Conservation (phyloP, 225 moss, liverwort and hornwort species). For the Pleurozium schreberi region DNA sequence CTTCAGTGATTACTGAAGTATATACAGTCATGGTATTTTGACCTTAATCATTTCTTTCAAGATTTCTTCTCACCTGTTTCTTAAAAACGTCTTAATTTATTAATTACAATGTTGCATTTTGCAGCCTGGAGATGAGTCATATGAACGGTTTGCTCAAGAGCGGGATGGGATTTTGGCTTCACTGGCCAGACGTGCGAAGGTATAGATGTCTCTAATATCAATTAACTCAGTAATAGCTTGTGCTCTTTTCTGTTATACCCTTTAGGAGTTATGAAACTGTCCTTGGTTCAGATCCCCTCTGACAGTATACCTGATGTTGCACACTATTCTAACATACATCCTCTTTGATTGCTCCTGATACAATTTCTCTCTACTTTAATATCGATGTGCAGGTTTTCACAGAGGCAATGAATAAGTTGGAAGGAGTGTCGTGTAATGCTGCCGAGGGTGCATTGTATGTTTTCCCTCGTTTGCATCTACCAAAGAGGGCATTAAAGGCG, state of each 20-base stretch:
- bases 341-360: neutral
- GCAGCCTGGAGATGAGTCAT: conserved; percentile 72
- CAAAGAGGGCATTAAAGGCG: conserved; percentile 52
- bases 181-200: conserved; percentile 80
- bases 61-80: neutral
- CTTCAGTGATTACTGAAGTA: neutral
- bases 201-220: neutral
- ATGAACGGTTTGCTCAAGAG: conserved; percentile 57
- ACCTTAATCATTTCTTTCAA: neutral
- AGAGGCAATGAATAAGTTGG: conserved; percentile 77
- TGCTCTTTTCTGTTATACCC: neutral
- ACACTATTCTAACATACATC: neutral
- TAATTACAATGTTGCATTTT: neutral
- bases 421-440: conserved; percentile 82
- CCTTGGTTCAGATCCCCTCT: neutral
- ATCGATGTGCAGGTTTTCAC: conserved; percentile 53
- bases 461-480: conserved; percentile 64
- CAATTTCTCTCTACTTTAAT: neutral
- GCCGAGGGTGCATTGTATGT: conserved; percentile 94
- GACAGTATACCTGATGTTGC: neutral
- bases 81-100: neutral
- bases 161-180: conserved; percentile 82
- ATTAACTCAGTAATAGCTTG: neutral
- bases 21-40: neutral
- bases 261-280: neutral